Evolutionary conservation across 139 green algal species (phyloP).

Genomic region (Auxenochlorella pyrenoidosa): DNA sequence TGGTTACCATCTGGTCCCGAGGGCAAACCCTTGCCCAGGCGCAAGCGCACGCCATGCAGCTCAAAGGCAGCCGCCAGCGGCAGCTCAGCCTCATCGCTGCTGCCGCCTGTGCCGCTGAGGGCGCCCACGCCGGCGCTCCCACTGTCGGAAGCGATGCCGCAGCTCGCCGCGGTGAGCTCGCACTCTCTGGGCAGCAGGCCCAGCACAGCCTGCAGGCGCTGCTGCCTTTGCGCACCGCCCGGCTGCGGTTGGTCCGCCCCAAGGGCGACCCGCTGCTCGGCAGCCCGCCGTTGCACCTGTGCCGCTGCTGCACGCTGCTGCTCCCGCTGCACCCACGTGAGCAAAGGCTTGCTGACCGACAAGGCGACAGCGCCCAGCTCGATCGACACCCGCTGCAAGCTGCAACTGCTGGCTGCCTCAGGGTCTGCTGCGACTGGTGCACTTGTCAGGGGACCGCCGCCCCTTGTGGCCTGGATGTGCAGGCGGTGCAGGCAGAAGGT

Average conservation of each 20-base stretch:
- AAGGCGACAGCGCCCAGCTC: slow-evolving; percentile 7
- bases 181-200: slow-evolving; percentile 6
- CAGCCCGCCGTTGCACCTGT: background rate
- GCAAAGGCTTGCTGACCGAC: background rate
- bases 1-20: background rate
- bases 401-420: no score
- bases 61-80: background rate
- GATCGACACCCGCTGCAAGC: slow-evolving; percentile 1
- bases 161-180: background rate
- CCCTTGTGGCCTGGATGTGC: background rate
- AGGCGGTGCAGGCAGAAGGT: slow-evolving; percentile 17
- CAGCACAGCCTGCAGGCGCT: slow-evolving; percentile 5
- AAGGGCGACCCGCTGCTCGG: background rate
- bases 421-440: background rate
- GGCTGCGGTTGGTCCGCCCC: background rate
- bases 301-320: background rate
- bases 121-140: background rate
- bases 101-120: background rate
- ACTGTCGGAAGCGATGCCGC: background rate
- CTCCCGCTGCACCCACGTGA: background rate
- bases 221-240: background rate
- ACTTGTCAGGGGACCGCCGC: background rate
- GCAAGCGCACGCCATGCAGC: background rate
- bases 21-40: background rate
- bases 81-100: background rate